These are phyloP conservation scores for Fusarium sp. DNA, from an alignment of 2,329 filamentous ascomycete species.

Conservation along the genomic window DNA sequence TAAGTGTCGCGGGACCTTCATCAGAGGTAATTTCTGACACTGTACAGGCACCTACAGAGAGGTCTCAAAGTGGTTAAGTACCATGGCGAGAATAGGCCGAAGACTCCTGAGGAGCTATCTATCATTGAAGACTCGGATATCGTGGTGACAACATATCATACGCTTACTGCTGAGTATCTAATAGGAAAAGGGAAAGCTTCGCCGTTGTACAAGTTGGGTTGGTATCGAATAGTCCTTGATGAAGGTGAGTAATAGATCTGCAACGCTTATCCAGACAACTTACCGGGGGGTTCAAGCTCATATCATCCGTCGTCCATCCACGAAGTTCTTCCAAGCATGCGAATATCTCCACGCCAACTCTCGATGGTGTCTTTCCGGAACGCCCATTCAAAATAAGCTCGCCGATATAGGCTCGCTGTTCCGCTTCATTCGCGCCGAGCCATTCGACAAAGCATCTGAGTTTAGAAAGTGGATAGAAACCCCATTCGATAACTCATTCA, in stretches of 20 bases:
- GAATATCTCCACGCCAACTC: slow-evolving; percentile 55
- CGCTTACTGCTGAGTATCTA: slow-evolving; percentile 2
- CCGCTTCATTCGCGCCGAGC: slow-evolving; percentile 17
- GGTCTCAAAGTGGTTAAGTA: slow-evolving; percentile 4
- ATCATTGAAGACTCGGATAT: not conserved
- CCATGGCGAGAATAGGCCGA: not conserved
- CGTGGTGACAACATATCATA: slow-evolving; percentile 12
- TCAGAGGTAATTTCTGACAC: accelerated
- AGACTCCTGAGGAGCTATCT: not conserved
- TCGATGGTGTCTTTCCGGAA: slow-evolving; percentile 66
- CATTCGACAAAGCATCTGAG: not conserved
- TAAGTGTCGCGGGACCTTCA: accelerated
- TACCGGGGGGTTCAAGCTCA: slow-evolving; percentile 53
- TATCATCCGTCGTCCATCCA: slow-evolving; percentile 57
- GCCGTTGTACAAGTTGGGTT: slow-evolving; percentile 34
- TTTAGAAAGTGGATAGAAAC: slow-evolving; percentile 21
- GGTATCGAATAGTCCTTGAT: slow-evolving; percentile 58
- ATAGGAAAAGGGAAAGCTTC: slow-evolving; percentile 1
- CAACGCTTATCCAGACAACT: accelerated
- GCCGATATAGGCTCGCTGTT: slow-evolving; percentile 56
- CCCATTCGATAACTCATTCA: not conserved
- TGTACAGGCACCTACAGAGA: not conserved
- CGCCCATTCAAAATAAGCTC: slow-evolving; percentile 65
- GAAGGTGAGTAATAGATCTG: slow-evolving; percentile 52
- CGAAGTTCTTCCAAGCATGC: slow-evolving; percentile 57